These are phyloP conservation scores for Flaveria sonorensis DNA, from an alignment of 129 eudicot genomes.

Conservation along the genomic window DNA sequence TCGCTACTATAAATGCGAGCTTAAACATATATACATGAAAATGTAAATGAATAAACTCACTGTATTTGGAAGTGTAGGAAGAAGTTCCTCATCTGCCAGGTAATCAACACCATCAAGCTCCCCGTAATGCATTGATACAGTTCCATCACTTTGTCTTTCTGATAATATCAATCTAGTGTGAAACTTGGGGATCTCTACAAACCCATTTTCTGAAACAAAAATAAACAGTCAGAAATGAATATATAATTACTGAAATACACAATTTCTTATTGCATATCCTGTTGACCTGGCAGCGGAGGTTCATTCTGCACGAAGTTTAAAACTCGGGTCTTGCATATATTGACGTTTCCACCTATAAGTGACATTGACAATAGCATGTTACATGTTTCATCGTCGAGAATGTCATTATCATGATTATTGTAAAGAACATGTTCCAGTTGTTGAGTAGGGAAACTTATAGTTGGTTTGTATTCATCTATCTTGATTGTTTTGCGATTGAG, in stretches of 20 bases:
- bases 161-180: constrained; percentile 73
- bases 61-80: constrained; percentile 75
- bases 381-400: constrained; percentile 54
- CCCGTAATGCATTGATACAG: constrained; percentile 74
- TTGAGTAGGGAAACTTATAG: constrained; percentile 33
- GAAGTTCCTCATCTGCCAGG: constrained; percentile 60
- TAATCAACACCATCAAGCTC: constrained; percentile 60
- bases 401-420: constrained; percentile 45
- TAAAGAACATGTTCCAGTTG: constrained; percentile 48
- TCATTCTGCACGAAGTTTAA: constrained; percentile 57
- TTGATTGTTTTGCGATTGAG: constrained; percentile 55
- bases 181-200: constrained; percentile 41
- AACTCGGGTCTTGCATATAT: constrained; percentile 67
- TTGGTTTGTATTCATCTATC: constrained; percentile 45
- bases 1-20: neutral
- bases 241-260: neutral
- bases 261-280: neutral
- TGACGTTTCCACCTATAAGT: constrained; percentile 66
- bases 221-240: neutral
- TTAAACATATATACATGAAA: neutral
- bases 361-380: constrained; percentile 70
- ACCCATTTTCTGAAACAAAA: constrained; percentile 41
- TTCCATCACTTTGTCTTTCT: constrained; percentile 68
- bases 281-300: constrained; percentile 56
- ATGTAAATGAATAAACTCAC: constrained; percentile 47